phyloP scores from a whole-genome alignment of 495 filamentous ascomycete species.

The Amniculicola lignicola region DNA sequence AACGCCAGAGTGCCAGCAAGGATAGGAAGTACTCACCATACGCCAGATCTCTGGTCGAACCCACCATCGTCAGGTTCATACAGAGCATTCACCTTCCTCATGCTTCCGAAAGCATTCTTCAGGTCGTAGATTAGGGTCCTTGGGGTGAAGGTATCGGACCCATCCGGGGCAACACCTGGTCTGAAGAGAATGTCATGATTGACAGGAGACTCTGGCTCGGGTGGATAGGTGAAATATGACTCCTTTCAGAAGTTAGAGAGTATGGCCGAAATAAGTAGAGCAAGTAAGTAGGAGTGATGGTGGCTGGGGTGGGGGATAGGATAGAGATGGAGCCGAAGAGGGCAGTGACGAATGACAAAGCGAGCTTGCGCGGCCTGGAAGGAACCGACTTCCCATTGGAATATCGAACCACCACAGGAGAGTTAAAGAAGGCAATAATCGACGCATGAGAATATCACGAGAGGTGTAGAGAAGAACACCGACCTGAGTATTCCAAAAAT shows the following conservation, averaged over 20 bases:
- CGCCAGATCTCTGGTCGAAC: constrained; percentile 10
- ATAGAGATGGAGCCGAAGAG: background rate
- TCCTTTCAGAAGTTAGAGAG: constrained; percentile 59
- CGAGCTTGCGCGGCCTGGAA: background rate
- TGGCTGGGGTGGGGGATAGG: background rate
- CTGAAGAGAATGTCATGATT: constrained; percentile 94
- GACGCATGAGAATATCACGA: too few relatives aligned
- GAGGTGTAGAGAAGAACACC: background rate
- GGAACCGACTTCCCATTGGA: background rate
- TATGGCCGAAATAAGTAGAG: background rate
- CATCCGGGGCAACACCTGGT: constrained; percentile 76
- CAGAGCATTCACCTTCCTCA: constrained; percentile 82
- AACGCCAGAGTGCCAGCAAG: too few relatives aligned
- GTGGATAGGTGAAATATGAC: constrained; percentile 92
- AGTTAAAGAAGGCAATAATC: background rate
- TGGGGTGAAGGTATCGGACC: constrained; percentile 86
- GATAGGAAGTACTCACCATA: constrained; percentile 55
- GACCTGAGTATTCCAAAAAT: constrained; percentile 97
- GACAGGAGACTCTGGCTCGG: constrained; percentile 63
- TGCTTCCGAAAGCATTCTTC: constrained; percentile 84
- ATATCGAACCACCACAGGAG: background rate
- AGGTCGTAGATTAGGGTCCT: constrained; percentile 92
- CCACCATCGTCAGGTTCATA: constrained; percentile 67
- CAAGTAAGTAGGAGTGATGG: too few relatives aligned
- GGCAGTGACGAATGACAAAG: background rate